A percentile compares a stretch with the other conserved stretches of the same genome.
These are phyloP conservation scores for Schizochytrium sp. DNA, from an alignment of 108 stramenopile species.

Conservation along the genomic window DNA sequence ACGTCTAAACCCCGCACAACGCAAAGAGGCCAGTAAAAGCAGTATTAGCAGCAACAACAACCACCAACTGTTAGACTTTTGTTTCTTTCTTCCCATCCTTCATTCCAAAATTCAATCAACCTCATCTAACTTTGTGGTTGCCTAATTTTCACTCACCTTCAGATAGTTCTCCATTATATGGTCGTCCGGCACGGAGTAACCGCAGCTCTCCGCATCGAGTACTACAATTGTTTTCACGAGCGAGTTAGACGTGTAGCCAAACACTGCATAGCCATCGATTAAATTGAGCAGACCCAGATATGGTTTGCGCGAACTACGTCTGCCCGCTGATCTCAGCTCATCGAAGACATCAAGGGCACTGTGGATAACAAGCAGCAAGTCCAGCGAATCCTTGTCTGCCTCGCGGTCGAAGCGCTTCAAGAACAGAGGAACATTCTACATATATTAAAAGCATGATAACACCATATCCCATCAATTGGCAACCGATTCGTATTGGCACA, in stretches of 20 bases:
- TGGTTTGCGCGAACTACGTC: conserved; percentile 19
- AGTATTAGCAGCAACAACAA: not conserved
- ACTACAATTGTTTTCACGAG: conserved; percentile 36
- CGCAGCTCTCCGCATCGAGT: not conserved
- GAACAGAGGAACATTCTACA: conserved; percentile 5
- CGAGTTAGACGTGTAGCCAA: not conserved
- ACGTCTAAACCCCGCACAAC: not conserved
- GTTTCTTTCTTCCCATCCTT: too few species aligned
- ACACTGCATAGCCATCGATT: conserved; percentile 6
- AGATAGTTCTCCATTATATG: not conserved
- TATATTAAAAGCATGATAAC: not conserved
- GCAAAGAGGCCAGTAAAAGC: too few species aligned
- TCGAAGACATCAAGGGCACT: conserved; percentile 36
- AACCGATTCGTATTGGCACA: too few species aligned
- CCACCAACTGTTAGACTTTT: too few species aligned
- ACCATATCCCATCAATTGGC: not conserved
- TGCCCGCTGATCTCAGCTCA: not conserved
- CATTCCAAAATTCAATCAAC: too few species aligned
- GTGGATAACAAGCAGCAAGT: conserved; percentile 38
- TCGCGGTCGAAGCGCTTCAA: conserved; percentile 22
- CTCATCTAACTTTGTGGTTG: too few species aligned
- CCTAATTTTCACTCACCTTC: not conserved
- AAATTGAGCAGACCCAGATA: not conserved
- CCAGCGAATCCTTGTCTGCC: conserved; percentile 30
- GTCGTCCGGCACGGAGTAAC: conserved; percentile 10